These are phyloP conservation scores for Macrocybe gigantea DNA, from an alignment of 768 basidiomycete species.

Conservation along the genomic window DNA sequence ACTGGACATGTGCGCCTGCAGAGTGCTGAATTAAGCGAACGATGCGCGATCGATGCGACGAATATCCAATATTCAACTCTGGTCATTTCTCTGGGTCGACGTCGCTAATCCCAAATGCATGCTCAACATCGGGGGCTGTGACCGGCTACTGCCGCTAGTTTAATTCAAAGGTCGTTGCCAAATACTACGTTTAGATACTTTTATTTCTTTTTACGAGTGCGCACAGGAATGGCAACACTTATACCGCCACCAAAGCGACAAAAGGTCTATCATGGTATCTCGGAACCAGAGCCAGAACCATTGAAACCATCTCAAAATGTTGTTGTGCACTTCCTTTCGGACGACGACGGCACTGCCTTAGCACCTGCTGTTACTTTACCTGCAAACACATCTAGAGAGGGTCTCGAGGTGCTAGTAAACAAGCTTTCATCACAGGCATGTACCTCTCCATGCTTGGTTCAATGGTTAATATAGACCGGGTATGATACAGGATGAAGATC, in stretches of 20 bases:
- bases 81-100: too few species aligned
- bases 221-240: constrained; percentile 66
- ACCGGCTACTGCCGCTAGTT: too few species aligned
- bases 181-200: too few species aligned
- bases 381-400: constrained; percentile 79
- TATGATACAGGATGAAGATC: constrained; percentile 66
- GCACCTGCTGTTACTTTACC: constrained; percentile 89
- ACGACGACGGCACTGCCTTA: constrained; percentile 74
- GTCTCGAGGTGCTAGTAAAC: constrained; percentile 85
- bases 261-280: constrained; percentile 74
- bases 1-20: too few species aligned
- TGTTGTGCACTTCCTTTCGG: constrained; percentile 89
- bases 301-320: constrained; percentile 50
- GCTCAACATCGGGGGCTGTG: too few species aligned
- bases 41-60: too few species aligned
- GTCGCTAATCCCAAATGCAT: too few species aligned
- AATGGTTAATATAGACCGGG: constrained; percentile 10
- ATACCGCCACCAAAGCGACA: constrained; percentile 87
- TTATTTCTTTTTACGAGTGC: not conserved
- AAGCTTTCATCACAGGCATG: constrained; percentile 72
- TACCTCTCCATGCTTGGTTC: constrained; percentile 4
- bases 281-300: constrained; percentile 53
- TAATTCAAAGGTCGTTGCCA: too few species aligned
- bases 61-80: too few species aligned
- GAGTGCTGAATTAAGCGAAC: too few species aligned